phyloP scores from a whole-genome alignment of 345 rosid genomes.

The Orychophragmus violaceus region DNA sequence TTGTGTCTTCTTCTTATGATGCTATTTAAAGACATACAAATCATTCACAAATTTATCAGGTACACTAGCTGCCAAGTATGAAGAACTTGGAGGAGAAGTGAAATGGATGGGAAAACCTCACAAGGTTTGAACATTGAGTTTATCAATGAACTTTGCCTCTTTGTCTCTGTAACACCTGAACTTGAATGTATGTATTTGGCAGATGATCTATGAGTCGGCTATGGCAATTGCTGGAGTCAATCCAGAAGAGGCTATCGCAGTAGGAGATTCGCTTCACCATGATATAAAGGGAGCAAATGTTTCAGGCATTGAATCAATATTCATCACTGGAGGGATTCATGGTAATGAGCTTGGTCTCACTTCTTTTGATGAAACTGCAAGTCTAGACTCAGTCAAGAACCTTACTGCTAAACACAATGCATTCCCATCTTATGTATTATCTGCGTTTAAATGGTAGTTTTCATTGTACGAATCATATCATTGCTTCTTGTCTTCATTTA shows the following conservation, averaged over 20 bases:
- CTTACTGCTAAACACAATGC: conserved; percentile 63
- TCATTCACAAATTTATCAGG: conserved; percentile 31
- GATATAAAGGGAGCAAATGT: conserved; percentile 87
- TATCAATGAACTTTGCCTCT: background rate
- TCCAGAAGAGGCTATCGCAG: conserved; percentile 56
- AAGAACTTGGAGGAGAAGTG: conserved; percentile 86
- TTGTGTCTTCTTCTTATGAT: background rate
- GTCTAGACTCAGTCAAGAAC: conserved; percentile 44
- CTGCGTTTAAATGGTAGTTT: conserved; percentile 64
- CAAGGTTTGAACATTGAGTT: conserved; percentile 41
- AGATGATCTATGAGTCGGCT: conserved; percentile 81
- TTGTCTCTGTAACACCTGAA: background rate
- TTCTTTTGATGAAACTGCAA: conserved; percentile 55
- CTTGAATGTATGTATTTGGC: conserved; percentile 3
- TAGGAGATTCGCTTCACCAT: conserved; percentile 91
- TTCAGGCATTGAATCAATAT: conserved; percentile 64
- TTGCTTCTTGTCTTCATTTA: background rate
- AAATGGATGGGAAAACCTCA: conserved; percentile 98
- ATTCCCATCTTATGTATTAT: conserved; percentile 56
- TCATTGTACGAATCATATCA: background rate
- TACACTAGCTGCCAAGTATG: conserved; percentile 76
- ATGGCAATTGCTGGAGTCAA: conserved; percentile 58
- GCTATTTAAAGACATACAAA: background rate
- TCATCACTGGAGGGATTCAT: conserved; percentile 76
- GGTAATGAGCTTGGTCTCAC: conserved; percentile 68